phyloP scores from a whole-genome alignment of 768 basidiomycete genomes.

The Baorangia bicolor region DNA sequence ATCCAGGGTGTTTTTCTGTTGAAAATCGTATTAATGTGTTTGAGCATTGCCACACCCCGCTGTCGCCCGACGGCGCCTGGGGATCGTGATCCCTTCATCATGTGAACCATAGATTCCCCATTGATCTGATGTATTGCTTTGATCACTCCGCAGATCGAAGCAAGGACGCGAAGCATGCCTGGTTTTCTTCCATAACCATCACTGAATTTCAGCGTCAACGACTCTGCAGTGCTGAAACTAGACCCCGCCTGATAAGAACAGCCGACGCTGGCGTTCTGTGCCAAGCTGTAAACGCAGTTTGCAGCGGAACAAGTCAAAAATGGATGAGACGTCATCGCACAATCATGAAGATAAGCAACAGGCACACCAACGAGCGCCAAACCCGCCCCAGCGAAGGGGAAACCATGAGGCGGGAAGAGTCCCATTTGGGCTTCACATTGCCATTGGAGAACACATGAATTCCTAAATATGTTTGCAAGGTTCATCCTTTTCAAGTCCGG shows the following conservation, averaged over 20 bases:
- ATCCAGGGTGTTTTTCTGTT: not conserved
- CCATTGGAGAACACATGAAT: not conserved
- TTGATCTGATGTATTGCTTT: slow-evolving; percentile 18
- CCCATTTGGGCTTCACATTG: slow-evolving; percentile 3
- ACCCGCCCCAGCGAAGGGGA: not conserved
- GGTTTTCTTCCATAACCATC: slow-evolving; percentile 25
- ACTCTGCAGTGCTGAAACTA: slow-evolving; percentile 2
- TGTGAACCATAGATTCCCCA: slow-evolving; percentile 4
- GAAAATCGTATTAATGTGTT: slow-evolving; percentile 2
- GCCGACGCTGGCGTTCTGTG: not conserved
- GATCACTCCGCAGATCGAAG: slow-evolving; percentile 30
- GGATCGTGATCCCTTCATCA: slow-evolving; percentile 7
- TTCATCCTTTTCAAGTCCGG: slow-evolving; percentile 15
- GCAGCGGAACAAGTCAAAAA: not conserved
- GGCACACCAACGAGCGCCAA: not conserved
- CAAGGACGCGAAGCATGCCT: slow-evolving; percentile 8
- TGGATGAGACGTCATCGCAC: not conserved
- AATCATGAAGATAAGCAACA: not conserved
- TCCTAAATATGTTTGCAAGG: slow-evolving; percentile 13
- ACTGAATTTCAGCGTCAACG: slow-evolving; percentile 23
- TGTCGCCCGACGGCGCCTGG: not conserved
- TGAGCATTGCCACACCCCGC: slow-evolving; percentile 1
- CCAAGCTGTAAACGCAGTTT: not conserved
- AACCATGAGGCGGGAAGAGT: slow-evolving; percentile 14
- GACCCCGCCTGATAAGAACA: not conserved